Percentiles rank a stretch among this genome's conserved stretches.
phyloP scores from a whole-genome alignment of 371 early-diverging fungal species.

The Homolaphlyctis polyrhiza region DNA sequence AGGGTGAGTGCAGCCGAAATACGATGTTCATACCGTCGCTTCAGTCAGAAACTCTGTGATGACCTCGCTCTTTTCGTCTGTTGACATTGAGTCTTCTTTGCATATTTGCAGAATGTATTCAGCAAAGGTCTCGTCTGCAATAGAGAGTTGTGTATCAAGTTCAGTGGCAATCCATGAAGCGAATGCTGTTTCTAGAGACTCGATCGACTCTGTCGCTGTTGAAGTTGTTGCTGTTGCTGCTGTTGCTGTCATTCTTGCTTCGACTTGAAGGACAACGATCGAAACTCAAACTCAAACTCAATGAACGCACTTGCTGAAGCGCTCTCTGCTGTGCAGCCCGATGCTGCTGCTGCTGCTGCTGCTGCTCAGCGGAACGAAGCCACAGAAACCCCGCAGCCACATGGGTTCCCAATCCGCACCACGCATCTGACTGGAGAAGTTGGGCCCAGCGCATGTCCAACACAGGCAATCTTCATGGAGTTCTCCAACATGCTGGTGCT shows the following conservation, averaged over 20 bases:
- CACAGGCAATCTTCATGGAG: slow-evolving; percentile 12
- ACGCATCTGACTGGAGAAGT: background rate
- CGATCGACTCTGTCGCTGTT: background rate
- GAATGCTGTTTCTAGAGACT: background rate
- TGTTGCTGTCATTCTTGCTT: background rate
- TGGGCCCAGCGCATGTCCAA: background rate
- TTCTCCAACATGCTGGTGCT: slow-evolving; percentile 14
- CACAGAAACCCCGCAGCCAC: background rate
- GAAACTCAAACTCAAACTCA: no score
- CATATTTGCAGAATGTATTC: slow-evolving; percentile 13
- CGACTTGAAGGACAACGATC: no score
- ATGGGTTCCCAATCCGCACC: slow-evolving; percentile 9
- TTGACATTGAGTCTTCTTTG: slow-evolving; percentile 17
- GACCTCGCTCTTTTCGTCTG: slow-evolving; percentile 24
- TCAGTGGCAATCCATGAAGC: background rate
- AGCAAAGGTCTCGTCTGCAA: slow-evolving; percentile 11
- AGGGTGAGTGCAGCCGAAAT: background rate
- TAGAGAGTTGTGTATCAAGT: slow-evolving; percentile 3
- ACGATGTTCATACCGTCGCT: slow-evolving; percentile 8
- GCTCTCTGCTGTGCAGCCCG: background rate
- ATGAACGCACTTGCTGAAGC: background rate
- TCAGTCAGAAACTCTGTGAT: slow-evolving; percentile 27
- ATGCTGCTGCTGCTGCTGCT: background rate
- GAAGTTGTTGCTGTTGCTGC: background rate
- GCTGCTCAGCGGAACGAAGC: no score